These are phyloP conservation scores for Eimeria brunetti DNA, from an alignment of 169 alveolate genomes.

Conservation along the genomic window DNA sequence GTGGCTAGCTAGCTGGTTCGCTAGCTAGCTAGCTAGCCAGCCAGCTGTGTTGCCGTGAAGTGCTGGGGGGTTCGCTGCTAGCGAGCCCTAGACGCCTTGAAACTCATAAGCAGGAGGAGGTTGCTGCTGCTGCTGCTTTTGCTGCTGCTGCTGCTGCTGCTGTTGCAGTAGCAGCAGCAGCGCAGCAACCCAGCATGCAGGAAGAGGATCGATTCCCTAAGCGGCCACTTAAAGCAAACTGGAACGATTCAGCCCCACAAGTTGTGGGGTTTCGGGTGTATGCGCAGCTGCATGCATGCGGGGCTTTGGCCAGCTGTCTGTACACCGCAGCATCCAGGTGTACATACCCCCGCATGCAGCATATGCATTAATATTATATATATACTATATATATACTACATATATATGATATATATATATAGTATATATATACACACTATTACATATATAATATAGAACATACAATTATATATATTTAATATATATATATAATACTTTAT, in stretches of 20 bases:
- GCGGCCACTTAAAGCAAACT: background rate
- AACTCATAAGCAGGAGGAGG: background rate
- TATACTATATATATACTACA: too few relatives aligned
- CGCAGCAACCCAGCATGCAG: background rate
- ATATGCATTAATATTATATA: too few relatives aligned
- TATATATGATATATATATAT: too few relatives aligned
- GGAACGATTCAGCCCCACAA: background rate
- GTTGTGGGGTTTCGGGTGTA: background rate
- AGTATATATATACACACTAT: too few relatives aligned
- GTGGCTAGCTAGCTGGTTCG: constrained; percentile 8
- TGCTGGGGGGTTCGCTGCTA: background rate
- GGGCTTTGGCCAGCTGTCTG: background rate
- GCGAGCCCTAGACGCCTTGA: background rate
- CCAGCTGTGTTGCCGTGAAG: background rate
- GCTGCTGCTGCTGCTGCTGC: background rate
- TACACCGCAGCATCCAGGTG: background rate
- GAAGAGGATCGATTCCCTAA: background rate
- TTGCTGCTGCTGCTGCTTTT: background rate
- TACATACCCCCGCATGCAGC: background rate
- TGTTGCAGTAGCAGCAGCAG: background rate
- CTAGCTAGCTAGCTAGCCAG: too few relatives aligned
- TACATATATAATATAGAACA: too few relatives aligned
- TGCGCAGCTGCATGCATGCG: background rate
- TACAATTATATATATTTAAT: too few relatives aligned
- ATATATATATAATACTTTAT: too few relatives aligned